phyloP scores from a whole-genome alignment of 2,329 filamentous ascomycete species.

The Hypocrella siamensis region DNA sequence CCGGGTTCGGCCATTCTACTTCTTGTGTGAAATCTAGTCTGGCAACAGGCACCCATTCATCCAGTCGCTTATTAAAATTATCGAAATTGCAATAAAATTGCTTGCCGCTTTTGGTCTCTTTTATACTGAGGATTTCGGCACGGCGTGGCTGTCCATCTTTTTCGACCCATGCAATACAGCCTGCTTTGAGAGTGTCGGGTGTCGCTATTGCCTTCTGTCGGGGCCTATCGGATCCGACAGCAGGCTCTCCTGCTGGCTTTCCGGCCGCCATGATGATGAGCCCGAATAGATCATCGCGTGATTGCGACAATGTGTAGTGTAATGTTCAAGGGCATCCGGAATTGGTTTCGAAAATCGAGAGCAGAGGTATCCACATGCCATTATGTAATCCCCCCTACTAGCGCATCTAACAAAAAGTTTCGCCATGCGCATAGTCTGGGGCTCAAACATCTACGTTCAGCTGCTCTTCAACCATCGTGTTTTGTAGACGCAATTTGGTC shows the following conservation, averaged over 20 bases:
- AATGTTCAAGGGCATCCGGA: too few relatives aligned
- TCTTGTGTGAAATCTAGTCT: constrained; percentile 79
- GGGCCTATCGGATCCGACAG: constrained; percentile 40
- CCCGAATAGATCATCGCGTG: too few relatives aligned
- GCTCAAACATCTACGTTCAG: too few relatives aligned
- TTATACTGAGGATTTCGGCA: constrained; percentile 92
- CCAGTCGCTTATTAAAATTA: constrained; percentile 79
- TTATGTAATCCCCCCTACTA: too few relatives aligned
- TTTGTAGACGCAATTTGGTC: too few relatives aligned
- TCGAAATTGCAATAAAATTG: constrained; percentile 96
- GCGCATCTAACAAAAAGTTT: too few relatives aligned
- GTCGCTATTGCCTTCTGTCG: constrained; percentile 69
- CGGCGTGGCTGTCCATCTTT: constrained; percentile 74
- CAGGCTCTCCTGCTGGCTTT: constrained; percentile 31
- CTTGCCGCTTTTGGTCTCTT: constrained; percentile 72
- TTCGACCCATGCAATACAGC: constrained; percentile 44
- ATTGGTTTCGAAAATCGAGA: too few relatives aligned
- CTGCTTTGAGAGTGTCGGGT: constrained; percentile 55
- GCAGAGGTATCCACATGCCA: too few relatives aligned
- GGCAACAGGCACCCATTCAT: constrained; percentile 75
- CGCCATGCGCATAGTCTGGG: too few relatives aligned
- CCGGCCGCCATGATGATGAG: constrained; percentile 36
- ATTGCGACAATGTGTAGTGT: too few relatives aligned
- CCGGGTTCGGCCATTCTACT: constrained; percentile 90
- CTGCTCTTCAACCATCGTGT: too few relatives aligned